Evolutionary conservation across 2,329 filamentous ascomycete genomes (phyloP).

Genomic region (Intubia oerlemansii): DNA sequence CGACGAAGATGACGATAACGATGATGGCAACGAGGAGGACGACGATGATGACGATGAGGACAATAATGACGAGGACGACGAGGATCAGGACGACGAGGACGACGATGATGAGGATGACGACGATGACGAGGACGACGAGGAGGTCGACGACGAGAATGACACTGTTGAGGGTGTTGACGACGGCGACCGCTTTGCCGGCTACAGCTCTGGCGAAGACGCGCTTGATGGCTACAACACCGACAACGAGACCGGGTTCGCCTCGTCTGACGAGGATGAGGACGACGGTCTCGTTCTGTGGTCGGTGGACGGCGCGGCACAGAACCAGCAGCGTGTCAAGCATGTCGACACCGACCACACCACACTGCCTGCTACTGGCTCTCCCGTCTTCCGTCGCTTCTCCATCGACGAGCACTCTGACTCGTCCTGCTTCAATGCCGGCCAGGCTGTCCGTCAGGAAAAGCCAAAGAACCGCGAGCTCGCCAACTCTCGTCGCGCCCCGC

Average conservation of each 20-base stretch:
- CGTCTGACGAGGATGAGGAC: constrained; percentile 45
- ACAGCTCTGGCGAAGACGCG: constrained; percentile 30
- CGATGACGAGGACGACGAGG: constrained; percentile 25
- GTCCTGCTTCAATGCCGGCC: constrained; percentile 32
- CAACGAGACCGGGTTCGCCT: constrained; percentile 45
- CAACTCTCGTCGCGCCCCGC: constrained; percentile 43
- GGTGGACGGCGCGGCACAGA: constrained; percentile 15
- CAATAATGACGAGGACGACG: constrained; percentile 26
- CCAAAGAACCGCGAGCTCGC: constrained; percentile 16
- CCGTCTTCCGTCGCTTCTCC: constrained; percentile 11
- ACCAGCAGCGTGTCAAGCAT: constrained; percentile 3
- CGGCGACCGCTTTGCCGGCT: constrained; percentile 27
- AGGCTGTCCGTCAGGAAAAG: constrained; percentile 13
- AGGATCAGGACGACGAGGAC: constrained; percentile 17
- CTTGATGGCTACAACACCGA: constrained; percentile 56
- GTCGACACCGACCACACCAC: constrained; percentile 13
- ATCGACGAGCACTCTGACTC: constrained; percentile 33
- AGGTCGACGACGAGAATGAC: constrained; percentile 20
- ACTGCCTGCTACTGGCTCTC: constrained; percentile 17
- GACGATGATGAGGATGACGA: constrained; percentile 25
- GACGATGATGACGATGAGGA: constrained; percentile 29
- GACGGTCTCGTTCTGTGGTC: constrained; percentile 46
- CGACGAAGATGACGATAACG: constrained; percentile 24
- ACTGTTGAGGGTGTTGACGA: constrained; percentile 31
- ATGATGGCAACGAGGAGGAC: constrained; percentile 26